Percentiles rank a stretch among this genome's conserved stretches.
These are phyloP conservation scores for Dothistroma septosporum DNA, from an alignment of 2,329 filamentous ascomycete genomes.

Conservation along the genomic window DNA sequence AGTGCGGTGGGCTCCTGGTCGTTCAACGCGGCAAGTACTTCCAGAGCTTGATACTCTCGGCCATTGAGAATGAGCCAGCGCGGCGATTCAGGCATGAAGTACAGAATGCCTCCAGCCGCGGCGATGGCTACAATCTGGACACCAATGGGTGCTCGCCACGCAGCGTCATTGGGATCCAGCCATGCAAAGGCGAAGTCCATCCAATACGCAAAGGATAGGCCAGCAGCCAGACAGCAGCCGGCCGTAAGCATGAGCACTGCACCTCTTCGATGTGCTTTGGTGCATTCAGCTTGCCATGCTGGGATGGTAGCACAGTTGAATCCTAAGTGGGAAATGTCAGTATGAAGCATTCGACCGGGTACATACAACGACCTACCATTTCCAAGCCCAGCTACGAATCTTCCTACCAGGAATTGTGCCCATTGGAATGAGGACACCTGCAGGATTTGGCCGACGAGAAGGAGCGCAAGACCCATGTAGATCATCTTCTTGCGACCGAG, in stretches of 20 bases:
- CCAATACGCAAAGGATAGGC: constrained; percentile 51
- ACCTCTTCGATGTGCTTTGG: constrained; percentile 45
- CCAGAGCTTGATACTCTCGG: constrained; percentile 44
- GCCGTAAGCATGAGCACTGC: constrained; percentile 47
- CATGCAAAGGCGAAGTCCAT: constrained; percentile 30
- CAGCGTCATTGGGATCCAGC: constrained; percentile 25
- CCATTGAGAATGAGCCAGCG: constrained; percentile 46
- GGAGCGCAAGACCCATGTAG: constrained; percentile 55
- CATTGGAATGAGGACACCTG: constrained; percentile 51
- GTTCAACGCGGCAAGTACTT: constrained; percentile 50
- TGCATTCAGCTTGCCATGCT: constrained; percentile 53
- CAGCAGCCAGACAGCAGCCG: constrained; percentile 50
- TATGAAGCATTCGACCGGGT: neutral
- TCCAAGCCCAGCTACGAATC: constrained; percentile 48
- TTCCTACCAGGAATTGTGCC: constrained; percentile 44
- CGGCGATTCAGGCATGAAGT: constrained; percentile 43
- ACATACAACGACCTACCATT: constrained; percentile 25
- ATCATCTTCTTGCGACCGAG: constrained; percentile 55
- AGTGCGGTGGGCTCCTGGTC: constrained; percentile 43
- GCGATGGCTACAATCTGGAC: constrained; percentile 28
- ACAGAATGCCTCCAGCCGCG: constrained; percentile 36
- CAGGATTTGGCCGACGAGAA: constrained; percentile 56
- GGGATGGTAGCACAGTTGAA: constrained; percentile 47
- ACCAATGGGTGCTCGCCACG: constrained; percentile 30
- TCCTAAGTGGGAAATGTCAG: constrained; percentile 31